phyloP scores from a whole-genome alignment of 139 green algal genomes.

The Chlamydomonas sphaeroides region DNA sequence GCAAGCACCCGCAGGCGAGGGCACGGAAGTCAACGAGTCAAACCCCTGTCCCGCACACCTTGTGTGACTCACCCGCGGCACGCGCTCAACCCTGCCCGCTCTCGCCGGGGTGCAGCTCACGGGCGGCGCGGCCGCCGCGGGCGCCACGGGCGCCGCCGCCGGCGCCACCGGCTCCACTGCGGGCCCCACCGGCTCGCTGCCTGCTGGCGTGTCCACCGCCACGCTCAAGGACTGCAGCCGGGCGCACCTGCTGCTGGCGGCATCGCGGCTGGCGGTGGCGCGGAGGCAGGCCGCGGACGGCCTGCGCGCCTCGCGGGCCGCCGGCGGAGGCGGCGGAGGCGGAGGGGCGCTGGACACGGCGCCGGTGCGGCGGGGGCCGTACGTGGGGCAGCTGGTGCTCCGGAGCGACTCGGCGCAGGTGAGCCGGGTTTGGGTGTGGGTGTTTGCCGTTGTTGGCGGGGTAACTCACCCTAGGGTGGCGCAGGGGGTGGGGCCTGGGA shows the following conservation, averaged over 20 bases:
- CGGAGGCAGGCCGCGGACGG: constrained; percentile 30
- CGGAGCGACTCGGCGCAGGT: constrained; percentile 30
- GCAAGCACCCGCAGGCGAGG: no score
- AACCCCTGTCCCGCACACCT: no score
- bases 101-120: no score
- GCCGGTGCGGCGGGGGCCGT: constrained; percentile 48
- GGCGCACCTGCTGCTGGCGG: constrained; percentile 49
- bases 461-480: no score
- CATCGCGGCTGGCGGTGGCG: constrained; percentile 46
- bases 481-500: no score
- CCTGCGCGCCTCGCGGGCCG: background rate
- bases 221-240: constrained; percentile 38
- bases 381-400: constrained; percentile 57
- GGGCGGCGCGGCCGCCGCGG: no score
- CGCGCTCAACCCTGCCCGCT: no score
- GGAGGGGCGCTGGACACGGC: constrained; percentile 25
- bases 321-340: background rate
- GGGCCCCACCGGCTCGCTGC: background rate
- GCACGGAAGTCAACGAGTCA: no score
- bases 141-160: background rate
- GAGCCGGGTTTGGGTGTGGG: background rate
- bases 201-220: background rate
- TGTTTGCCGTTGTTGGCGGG: no score
- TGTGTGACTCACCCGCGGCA: no score
- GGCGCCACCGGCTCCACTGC: background rate